These are phyloP conservation scores for Magnolia changhungtana DNA, from an alignment of 164 flowering plant species.

Conservation along the genomic window DNA sequence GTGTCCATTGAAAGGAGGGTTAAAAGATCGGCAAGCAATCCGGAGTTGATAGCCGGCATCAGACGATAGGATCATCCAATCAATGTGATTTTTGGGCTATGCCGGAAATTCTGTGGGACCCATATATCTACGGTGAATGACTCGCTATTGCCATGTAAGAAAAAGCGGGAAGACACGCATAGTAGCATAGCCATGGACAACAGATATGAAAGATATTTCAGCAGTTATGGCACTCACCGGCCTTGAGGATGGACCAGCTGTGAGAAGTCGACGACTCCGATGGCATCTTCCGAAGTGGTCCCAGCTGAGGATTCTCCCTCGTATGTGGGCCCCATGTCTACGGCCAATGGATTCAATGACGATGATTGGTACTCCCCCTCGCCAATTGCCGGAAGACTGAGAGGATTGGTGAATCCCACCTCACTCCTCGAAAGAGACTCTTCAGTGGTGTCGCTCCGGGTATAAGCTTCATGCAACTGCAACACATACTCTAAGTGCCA, in stretches of 20 bases:
- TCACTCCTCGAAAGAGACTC: constrained; percentile 32
- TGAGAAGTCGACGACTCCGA: constrained; percentile 15
- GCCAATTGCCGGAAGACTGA: constrained; percentile 13
- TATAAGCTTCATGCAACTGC: constrained; percentile 61
- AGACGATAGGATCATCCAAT: no score
- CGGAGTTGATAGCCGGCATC: neutral
- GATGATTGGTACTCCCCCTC: constrained; percentile 12
- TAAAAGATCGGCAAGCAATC: neutral
- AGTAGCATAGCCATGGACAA: neutral
- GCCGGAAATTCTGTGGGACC: neutral
- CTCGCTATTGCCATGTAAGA: neutral
- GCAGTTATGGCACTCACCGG: constrained; percentile 10
- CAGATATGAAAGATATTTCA: neutral
- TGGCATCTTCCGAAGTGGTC: constrained; percentile 1
- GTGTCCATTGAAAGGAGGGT: neutral
- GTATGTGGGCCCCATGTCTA: neutral
- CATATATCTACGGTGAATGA: neutral
- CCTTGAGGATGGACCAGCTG: constrained; percentile 22
- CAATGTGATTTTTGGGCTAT: neutral
- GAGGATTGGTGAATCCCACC: constrained; percentile 12
- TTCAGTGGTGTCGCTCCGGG: constrained; percentile 5
- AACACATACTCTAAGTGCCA: constrained; percentile 68
- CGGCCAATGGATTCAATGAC: neutral
- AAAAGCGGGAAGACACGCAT: neutral
- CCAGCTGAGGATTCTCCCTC: neutral